phyloP scores from a whole-genome alignment of 1,139 yeast genomes.

The Blastobotrys buckinghamii region DNA sequence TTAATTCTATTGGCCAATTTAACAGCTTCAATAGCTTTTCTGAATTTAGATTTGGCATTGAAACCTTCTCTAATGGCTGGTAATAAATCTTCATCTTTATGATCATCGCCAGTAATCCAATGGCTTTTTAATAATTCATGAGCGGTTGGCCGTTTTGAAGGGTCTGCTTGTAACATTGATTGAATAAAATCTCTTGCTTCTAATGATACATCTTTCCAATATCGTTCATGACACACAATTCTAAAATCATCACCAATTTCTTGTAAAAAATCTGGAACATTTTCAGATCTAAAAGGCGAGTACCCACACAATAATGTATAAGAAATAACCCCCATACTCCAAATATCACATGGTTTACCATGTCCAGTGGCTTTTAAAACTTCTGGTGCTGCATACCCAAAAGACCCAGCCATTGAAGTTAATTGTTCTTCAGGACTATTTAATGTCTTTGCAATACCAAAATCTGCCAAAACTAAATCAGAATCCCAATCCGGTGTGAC shows the following conservation, averaged over 20 bases:
- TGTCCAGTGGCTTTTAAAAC: conserved; percentile 72
- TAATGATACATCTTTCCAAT: conserved; percentile 74
- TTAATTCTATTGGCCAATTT: conserved; percentile 67
- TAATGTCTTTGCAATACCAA: conserved; percentile 81
- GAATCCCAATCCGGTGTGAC: conserved; percentile 51
- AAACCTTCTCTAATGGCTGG: conserved; percentile 69
- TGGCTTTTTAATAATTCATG: conserved; percentile 55
- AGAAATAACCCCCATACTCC: conserved; percentile 90
- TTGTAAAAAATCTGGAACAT: conserved; percentile 67
- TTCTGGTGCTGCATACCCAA: conserved; percentile 95
- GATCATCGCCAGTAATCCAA: conserved; percentile 51
- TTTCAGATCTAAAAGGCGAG: conserved; percentile 85
- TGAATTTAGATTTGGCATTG: conserved; percentile 78
- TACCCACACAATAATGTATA: conserved; percentile 89
- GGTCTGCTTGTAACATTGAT: conserved; percentile 59
- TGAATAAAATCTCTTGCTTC: conserved; percentile 72
- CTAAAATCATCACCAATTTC: conserved; percentile 65
- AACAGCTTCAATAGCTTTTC: conserved; percentile 80
- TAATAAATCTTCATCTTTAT: conserved; percentile 52
- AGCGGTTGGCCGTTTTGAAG: conserved; percentile 63
- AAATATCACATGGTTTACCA: conserved; percentile 87
- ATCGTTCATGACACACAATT: conserved; percentile 77
- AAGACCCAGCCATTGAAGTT: conserved; percentile 78
- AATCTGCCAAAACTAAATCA: conserved; percentile 78
- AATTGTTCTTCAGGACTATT: conserved; percentile 56